Conservation (phyloP, 352 stramenopile genomes). For the Pythium utonaiense region DNA sequence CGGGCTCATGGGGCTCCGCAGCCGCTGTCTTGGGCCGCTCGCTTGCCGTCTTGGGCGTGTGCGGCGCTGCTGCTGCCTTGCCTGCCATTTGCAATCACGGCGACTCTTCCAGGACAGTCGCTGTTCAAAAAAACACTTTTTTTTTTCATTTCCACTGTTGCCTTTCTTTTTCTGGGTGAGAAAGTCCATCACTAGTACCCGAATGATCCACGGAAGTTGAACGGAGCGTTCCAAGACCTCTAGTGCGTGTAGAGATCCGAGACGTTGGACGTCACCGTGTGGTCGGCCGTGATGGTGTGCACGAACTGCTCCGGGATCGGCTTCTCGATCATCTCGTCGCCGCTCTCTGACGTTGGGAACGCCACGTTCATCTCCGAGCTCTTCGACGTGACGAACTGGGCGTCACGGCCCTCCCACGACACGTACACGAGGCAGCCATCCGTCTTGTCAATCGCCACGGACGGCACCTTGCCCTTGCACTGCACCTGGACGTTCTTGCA, state of each 20-base stretch:
- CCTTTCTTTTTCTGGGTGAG: not conserved
- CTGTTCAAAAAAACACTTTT: conserved; percentile 14
- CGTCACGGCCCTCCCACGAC: conserved; percentile 86
- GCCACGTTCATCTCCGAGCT: conserved; percentile 96
- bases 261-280: conserved; percentile 88
- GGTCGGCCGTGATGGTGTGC: conserved; percentile 88
- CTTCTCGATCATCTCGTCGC: conserved; percentile 93
- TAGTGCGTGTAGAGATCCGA: conserved; percentile 94
- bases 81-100: not conserved
- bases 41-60: conserved; percentile 12
- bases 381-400: conserved; percentile 95
- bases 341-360: conserved; percentile 81
- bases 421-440: conserved; percentile 96
- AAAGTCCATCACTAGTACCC: conserved; percentile 3
- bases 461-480: conserved; percentile 90
- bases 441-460: conserved; percentile 98
- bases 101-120: not conserved
- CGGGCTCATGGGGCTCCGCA: not conserved
- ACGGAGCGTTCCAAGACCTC: too few relatives aligned
- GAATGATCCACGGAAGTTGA: too few relatives aligned
- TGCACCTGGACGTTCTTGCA: conserved; percentile 97
- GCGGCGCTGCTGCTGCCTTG: conserved; percentile 4
- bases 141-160: not conserved
- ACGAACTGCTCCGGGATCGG: conserved; percentile 98
- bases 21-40: conserved; percentile 1